Evolutionary conservation across 2,329 filamentous ascomycete genomes (phyloP), one percentile per base, ranked within the genome.

Genomic region (Mycocentrospora acerina): DNA sequence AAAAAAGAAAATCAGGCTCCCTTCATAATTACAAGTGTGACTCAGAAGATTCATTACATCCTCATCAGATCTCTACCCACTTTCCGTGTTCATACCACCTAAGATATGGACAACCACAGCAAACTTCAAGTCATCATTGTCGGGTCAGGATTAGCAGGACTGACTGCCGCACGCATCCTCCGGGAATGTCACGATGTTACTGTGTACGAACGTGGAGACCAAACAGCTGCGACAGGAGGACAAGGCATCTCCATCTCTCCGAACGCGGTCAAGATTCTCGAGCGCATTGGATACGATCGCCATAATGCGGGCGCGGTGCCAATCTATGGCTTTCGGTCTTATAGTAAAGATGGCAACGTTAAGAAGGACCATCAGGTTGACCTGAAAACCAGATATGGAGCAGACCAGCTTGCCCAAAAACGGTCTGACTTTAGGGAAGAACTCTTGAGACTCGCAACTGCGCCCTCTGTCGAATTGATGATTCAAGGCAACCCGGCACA

Each of bases 211-310:
- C 43, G 43, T 17, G 37, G 32, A 13, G 7, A 14, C 13, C 3
- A 14, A 8, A 9, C 15, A 3, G 31, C 27, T 32, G 24, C 31
- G n/a, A 38, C 35, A 4, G 35, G 32, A 10, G 38, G 36, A 3
- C 43, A 46, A 26, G 43, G 39, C 16, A 40, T 43, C 29, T 34
- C 31, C 13, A 24, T 46, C 24, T 31, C 29, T 12, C 40, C 40
- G 6, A 47, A 47, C 16, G 36, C 14, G 2, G 31, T 38, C 29
- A 47, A 44, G 29, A 44, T 47, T 27, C 40, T 47, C 13, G 29
- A 40, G 7, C 11, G 22, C 10, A 34, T 44, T 6, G 30, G 24
- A 2, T 47, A 29, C 17, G 30, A 44, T 18, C 35, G 13, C 10
- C 10, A 28, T 7, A 36, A 31, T 3, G 18, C 40, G 29, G 30